Percentiles rank a stretch among this genome's conserved stretches.
phyloP scores from a whole-genome alignment of 805 yeast species.

The Wickerhamomyces tratensis region DNA sequence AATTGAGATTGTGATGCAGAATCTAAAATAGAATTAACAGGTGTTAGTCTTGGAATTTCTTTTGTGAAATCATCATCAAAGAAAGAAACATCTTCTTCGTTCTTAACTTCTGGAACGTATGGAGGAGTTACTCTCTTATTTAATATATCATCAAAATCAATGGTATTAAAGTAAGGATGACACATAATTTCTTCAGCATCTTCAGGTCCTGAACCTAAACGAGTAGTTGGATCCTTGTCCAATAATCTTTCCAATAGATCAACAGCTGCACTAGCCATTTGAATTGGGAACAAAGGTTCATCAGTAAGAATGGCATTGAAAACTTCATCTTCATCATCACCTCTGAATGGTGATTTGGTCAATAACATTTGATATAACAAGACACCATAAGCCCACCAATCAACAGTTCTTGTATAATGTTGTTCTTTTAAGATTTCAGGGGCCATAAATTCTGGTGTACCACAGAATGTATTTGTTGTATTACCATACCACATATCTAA shows the following conservation, averaged over 20 bases:
- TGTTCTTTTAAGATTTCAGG: conserved; percentile 95
- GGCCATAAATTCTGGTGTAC: conserved; percentile 99
- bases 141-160: conserved; percentile 81
- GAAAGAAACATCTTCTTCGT: conserved; percentile 85
- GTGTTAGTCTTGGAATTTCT: conserved; percentile 91
- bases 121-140: conserved; percentile 74
- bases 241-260: conserved; percentile 84
- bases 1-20: conserved; percentile 91
- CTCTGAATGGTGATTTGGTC: conserved; percentile 95
- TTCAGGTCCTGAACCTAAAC: conserved; percentile 79
- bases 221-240: conserved; percentile 76
- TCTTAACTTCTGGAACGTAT: conserved; percentile 75
- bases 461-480: conserved; percentile 93
- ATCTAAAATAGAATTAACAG: conserved; percentile 80
- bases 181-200: conserved; percentile 94
- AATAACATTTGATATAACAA: conserved; percentile 91
- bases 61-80: conserved; percentile 93
- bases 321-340: conserved; percentile 95
- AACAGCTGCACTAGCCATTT: conserved; percentile 95
- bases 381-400: conserved; percentile 99
- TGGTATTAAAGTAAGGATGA: conserved; percentile 87
- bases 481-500: conserved; percentile 81
- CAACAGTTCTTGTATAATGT: conserved; percentile 88
- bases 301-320: conserved; percentile 94
- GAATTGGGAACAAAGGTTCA: conserved; percentile 93